These are phyloP conservation scores for Fusarium sp. DNA, from an alignment of 2,329 filamentous ascomycete genomes.

Conservation along the genomic window DNA sequence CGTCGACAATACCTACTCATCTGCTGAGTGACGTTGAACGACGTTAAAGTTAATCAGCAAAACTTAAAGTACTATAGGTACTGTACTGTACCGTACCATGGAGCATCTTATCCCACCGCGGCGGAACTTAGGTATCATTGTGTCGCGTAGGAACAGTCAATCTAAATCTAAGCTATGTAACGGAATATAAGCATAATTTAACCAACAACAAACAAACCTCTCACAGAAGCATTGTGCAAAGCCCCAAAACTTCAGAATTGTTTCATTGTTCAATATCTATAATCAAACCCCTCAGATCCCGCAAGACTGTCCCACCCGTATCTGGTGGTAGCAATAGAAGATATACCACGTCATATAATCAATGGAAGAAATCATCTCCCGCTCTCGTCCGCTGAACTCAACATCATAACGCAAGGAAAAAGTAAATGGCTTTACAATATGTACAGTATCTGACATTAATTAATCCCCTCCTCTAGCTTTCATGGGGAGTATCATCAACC, in stretches of 20 bases:
- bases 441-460: conserved; percentile 48
- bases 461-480: conserved; percentile 29
- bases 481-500: conserved; percentile 26
- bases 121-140: not conserved
- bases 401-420: conserved; percentile 38
- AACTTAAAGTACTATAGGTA: not conserved
- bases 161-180: not conserved
- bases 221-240: not conserved
- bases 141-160: not conserved
- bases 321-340: conserved; percentile 11
- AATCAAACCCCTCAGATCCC: conserved; percentile 19
- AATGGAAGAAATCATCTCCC: conserved; percentile 17
- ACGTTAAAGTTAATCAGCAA: not conserved
- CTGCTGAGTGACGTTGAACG: not conserved
- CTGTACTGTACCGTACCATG: not conserved
- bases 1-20: not conserved
- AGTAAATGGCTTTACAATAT: conserved; percentile 43
- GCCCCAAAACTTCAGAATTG: not conserved
- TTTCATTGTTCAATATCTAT: conserved; percentile 11
- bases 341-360: conserved; percentile 18
- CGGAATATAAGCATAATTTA: not conserved
- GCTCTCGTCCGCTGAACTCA: conserved; percentile 28
- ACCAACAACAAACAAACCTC: not conserved
- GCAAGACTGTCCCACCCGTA: conserved; percentile 7
- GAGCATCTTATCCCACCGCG: not conserved